A percentile compares a stretch with the other conserved stretches of the same genome.
phyloP scores from a whole-genome alignment of 306 rosid species.

The Alnus glutinosa region DNA sequence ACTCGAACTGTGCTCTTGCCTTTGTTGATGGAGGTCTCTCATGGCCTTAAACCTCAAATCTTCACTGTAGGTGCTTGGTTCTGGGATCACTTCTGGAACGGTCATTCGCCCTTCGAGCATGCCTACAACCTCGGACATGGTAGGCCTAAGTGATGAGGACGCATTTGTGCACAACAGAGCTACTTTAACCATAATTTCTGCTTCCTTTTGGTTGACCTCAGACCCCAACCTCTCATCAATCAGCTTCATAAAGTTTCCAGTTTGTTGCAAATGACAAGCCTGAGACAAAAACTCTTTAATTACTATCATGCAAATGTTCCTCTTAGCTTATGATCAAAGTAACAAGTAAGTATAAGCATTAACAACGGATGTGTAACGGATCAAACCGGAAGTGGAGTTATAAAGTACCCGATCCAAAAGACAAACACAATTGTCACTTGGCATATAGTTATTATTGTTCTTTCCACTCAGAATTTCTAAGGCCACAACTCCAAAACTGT shows the following conservation, averaged over 20 bases:
- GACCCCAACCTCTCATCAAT: constrained; percentile 57
- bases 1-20: constrained; percentile 35
- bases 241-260: constrained; percentile 48
- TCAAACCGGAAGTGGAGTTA: neutral
- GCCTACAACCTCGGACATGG: constrained; percentile 69
- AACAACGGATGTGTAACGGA: neutral
- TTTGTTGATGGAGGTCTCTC: constrained; percentile 52
- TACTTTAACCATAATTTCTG: constrained; percentile 53
- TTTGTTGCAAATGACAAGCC: constrained; percentile 61
- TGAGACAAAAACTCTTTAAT: constrained; percentile 28
- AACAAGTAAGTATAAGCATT: neutral
- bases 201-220: constrained; percentile 42
- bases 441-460: constrained; percentile 54
- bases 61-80: constrained; percentile 38
- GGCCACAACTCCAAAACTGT: constrained; percentile 73
- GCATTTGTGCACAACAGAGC: constrained; percentile 65
- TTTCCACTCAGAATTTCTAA: constrained; percentile 65
- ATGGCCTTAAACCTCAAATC: constrained; percentile 80
- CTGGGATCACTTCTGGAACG: constrained; percentile 51
- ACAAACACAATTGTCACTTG: constrained; percentile 51
- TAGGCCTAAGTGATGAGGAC: constrained; percentile 61
- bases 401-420: constrained; percentile 64
- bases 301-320: neutral
- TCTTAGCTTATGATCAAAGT: neutral
- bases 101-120: constrained; percentile 58